Base-by-base conservation (phyloP, 176 grass and related monocot species). In the Oryza meridionalis region DNA sequence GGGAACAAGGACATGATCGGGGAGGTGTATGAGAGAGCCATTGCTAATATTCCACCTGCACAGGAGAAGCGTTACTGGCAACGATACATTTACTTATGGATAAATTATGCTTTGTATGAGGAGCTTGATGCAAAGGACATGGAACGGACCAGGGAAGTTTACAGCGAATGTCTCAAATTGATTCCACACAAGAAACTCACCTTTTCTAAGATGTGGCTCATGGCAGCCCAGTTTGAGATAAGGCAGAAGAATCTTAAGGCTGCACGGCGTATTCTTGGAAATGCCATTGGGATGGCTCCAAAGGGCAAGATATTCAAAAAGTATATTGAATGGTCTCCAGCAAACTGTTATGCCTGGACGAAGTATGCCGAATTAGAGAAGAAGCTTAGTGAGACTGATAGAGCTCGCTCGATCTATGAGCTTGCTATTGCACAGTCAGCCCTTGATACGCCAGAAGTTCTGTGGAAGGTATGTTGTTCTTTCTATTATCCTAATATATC, bases 291-390 rank as follows among this genome's bases (percentile, higher is more conserved):
- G 59, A 83, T 90, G 84, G 92, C 96, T 64, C 93, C 96, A 63
- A 98, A 93, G 85, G 91, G 87, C 16, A 98, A 93, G 81, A 86
- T 95, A 86, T 97, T 94, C 71, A 94, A 97, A 87, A 97, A 91
- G 32, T 95, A 93, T 51, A 90, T 98, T 35, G 91, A 98, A 77
- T 98, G 89, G 93, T 79, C 85, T 70, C 90, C 91, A 22, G 83
- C 82, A 49, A 98, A 92, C 40, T 95, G 93, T 55, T 95, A 93
- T 92, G 91, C 96, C 14, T 98, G 93, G 93, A 93, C 83, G 65
- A 98, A 98, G 65, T 98, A 95, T 67, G 91, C 89, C 7, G 91
- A 98, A 69, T 33, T 98, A 70, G 93, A 98, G 76, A 92, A 84
- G 31, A 90, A 82, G 29, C 90, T 95, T 66, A 84, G 93, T n/a